Evolutionary conservation across 805 yeast genomes (phyloP).

Genomic region (Trichomonascus vanleenenianus): DNA sequence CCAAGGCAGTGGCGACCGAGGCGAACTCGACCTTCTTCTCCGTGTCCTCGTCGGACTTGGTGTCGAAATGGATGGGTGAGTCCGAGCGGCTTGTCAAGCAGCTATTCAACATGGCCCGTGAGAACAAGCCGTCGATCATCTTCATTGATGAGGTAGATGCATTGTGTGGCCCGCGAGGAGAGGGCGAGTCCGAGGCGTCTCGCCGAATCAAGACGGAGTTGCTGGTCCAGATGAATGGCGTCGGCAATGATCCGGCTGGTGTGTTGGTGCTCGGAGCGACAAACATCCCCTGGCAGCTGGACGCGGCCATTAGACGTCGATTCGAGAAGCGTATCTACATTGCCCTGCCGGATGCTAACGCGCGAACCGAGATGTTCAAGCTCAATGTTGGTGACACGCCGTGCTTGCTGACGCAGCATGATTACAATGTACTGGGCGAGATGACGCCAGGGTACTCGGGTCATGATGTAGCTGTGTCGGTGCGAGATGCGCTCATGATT

Average conservation of each 20-base stretch:
- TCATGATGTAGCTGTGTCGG: conserved; percentile 93
- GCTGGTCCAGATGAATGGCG: conserved; percentile 98
- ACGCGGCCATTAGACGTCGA: conserved; percentile 94
- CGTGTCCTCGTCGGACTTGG: conserved; percentile 92
- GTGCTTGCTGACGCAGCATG: conserved; percentile 64
- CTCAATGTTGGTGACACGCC: conserved; percentile 88
- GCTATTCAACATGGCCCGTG: conserved; percentile 91
- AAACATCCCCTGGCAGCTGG: conserved; percentile 97
- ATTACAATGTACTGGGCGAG: conserved; percentile 70
- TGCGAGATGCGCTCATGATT: conserved; percentile 95
- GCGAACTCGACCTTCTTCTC: conserved; percentile 96
- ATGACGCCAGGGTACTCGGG: conserved; percentile 98
- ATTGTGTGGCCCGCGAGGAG: conserved; percentile 95
- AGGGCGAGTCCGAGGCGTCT: conserved; percentile 94
- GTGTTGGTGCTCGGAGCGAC: conserved; percentile 96
- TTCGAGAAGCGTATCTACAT: conserved; percentile 93
- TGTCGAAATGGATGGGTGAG: conserved; percentile 99
- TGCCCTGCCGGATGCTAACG: conserved; percentile 89
- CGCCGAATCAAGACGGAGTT: conserved; percentile 94
- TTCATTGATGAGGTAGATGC: conserved; percentile 99
- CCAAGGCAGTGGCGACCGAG: conserved; percentile 98
- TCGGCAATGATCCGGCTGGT: conserved; percentile 89
- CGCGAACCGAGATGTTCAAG: conserved; percentile 89
- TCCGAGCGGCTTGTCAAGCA: conserved; percentile 94
- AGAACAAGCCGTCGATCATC: conserved; percentile 89